These are phyloP conservation scores for Ceratobasidium sp. DNA, from an alignment of 1,284 basidiomycete species.

Conservation along the genomic window DNA sequence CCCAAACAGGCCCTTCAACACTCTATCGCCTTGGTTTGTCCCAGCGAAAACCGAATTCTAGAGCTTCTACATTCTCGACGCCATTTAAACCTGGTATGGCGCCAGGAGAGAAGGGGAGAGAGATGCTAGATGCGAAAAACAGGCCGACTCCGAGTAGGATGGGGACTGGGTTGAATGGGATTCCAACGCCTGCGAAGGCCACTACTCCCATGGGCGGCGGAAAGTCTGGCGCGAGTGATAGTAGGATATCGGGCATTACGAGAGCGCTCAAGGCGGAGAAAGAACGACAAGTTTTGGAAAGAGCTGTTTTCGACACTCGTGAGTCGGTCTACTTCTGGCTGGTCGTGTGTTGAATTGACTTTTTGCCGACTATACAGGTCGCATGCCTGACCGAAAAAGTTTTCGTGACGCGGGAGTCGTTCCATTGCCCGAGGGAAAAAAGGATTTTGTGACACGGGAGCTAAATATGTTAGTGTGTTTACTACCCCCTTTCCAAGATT, in stretches of 20 bases:
- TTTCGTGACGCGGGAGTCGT: conserved; percentile 35
- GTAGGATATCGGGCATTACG: conserved; percentile 54
- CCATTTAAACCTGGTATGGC: conserved; percentile 75
- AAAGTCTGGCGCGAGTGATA: conserved; percentile 55
- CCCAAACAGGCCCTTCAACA: conserved; percentile 30
- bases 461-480: conserved; percentile 25
- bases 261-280: conserved; percentile 37
- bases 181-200: conserved; percentile 38
- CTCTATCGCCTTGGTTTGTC: conserved; percentile 38
- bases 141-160: conserved; percentile 55
- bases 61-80: conserved; percentile 65
- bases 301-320: conserved; percentile 34
- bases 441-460: background rate
- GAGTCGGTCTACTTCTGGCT: background rate
- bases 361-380: background rate
- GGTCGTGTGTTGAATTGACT: background rate
- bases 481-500: too few relatives aligned
- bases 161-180: conserved; percentile 32
- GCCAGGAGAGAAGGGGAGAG: conserved; percentile 66
- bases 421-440: background rate
- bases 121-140: conserved; percentile 10
- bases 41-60: conserved; percentile 35
- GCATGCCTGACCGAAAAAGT: conserved; percentile 9
- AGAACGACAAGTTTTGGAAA: conserved; percentile 11
- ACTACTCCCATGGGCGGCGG: conserved; percentile 47